Percentiles rank a stretch among this genome's conserved stretches.
phyloP scores from a whole-genome alignment of 2,329 filamentous ascomycete species.

The Aspergillus texensis region DNA sequence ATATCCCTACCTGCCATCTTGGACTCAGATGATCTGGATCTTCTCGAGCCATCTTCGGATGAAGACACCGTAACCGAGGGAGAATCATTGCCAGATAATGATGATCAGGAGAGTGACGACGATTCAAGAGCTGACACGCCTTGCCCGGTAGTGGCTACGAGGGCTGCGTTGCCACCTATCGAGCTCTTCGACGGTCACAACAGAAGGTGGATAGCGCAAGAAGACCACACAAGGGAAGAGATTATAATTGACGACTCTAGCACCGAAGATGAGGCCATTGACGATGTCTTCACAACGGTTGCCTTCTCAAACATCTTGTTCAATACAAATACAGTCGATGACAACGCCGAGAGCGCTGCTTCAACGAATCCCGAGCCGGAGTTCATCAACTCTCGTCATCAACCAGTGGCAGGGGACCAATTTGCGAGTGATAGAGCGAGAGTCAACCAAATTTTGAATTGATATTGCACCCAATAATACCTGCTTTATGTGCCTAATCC shows the following conservation, averaged over 20 bases:
- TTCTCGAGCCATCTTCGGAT: background rate
- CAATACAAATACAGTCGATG: background rate
- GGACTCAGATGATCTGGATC: background rate
- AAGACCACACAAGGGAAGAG: background rate
- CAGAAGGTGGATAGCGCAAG: background rate
- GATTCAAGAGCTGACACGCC: background rate
- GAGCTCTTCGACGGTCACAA: background rate
- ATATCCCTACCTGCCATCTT: background rate
- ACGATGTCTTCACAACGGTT: background rate
- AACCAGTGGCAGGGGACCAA: background rate
- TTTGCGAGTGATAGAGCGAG: conserved; percentile 5
- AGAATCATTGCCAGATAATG: background rate
- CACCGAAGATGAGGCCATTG: background rate
- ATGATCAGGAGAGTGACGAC: background rate
- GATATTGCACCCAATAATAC: background rate
- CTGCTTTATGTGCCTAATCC: too few species aligned
- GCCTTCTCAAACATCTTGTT: background rate
- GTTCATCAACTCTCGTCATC: too few species aligned
- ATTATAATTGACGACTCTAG: background rate
- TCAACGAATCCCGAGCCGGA: background rate
- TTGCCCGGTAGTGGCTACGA: background rate
- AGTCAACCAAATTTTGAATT: background rate
- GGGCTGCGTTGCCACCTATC: background rate
- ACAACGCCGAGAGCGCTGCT: background rate
- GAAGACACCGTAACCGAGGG: background rate